Evolutionary conservation across 2,329 filamentous ascomycete species (phyloP), one percentile per base, ranked within the genome.

Genomic region (Colletotrichum abscissum): DNA sequence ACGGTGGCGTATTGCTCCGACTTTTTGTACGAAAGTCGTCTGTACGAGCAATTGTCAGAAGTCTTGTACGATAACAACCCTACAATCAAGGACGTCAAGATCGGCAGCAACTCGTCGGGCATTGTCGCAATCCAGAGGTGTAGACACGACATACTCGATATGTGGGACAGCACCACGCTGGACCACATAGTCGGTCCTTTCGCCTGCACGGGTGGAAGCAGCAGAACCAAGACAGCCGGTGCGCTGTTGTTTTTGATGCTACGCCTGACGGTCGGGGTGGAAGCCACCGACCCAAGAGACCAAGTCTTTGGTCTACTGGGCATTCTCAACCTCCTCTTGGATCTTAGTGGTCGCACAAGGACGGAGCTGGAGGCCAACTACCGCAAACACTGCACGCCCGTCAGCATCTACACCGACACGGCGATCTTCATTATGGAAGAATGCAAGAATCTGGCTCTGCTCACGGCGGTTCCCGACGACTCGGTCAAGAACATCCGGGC

Each of bases 391-490:
- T 54, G 60, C n/a, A 73, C 70, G 12, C 52, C 67, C 4, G 49
- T 35, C 60, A 59, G 19, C 19, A 59, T 70, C 4, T 73, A 69
- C 42, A 62, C 55, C n/a, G 67, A 73, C 12, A 30, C 67, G 35
- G 60, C 60, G 6, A 9, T 52, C 4, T 64, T 67, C 60, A 73
- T 70, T 42, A 33, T 76, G 49, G 66, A 66, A 46, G 70, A 76
- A 16, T 68, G 65, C 42, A 62, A 72, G 19, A 75, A 66, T 33
- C 71, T 76, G 14, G 67, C 67, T n/a, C 35, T 76, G 9, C 59
- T 76, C 4, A 75, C 74, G 64, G 71, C 9, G 82, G 79, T 75
- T 64, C 75, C 54, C 24, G 65, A 58, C 66, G 77, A 70, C 19
- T 75, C 64, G 62, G 70, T 26, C 30, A 77, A 54, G 66, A 30